phyloP scores from a whole-genome alignment of 495 filamentous ascomycete species.

The Penicillium lividum region DNA sequence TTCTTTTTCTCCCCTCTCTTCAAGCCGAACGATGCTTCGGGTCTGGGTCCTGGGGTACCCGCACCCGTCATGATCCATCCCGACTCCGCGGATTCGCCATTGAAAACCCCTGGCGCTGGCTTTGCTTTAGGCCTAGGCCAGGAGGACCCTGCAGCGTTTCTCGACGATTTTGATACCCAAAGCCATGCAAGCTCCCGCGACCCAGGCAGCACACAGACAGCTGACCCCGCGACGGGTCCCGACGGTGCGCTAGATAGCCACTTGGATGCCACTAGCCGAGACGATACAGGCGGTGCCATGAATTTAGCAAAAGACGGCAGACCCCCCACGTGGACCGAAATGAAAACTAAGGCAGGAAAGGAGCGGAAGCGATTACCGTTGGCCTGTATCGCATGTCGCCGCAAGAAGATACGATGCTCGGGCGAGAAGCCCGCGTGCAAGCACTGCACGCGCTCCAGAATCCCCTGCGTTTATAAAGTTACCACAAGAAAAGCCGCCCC shows the following conservation, averaged over 20 bases:
- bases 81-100: conserved; percentile 41
- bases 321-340: conserved; percentile 89
- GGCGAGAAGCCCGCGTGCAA: conserved; percentile 97
- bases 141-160: conserved; percentile 32
- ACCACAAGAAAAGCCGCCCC: conserved; percentile 95
- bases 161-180: conserved; percentile 45
- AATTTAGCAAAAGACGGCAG: conserved; percentile 51
- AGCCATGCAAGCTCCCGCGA: conserved; percentile 51
- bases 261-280: conserved; percentile 26
- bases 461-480: conserved; percentile 98
- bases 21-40: conserved; percentile 42
- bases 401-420: conserved; percentile 98
- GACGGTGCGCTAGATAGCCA: conserved; percentile 25
- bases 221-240: conserved; percentile 25
- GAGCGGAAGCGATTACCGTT: conserved; percentile 90
- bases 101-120: conserved; percentile 33
- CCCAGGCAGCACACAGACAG: conserved; percentile 32
- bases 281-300: conserved; percentile 24
- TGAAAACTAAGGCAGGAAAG: conserved; percentile 98
- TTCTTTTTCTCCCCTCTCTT: conserved; percentile 13
- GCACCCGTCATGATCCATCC: conserved; percentile 48
- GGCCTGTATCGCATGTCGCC: conserved; percentile 92
- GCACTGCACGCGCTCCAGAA: conserved; percentile 89
- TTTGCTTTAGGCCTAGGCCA: conserved; percentile 22
- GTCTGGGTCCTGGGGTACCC: conserved; percentile 41